phyloP scores from a whole-genome alignment of 768 basidiomycete genomes.

The Mycena vulgaris region DNA sequence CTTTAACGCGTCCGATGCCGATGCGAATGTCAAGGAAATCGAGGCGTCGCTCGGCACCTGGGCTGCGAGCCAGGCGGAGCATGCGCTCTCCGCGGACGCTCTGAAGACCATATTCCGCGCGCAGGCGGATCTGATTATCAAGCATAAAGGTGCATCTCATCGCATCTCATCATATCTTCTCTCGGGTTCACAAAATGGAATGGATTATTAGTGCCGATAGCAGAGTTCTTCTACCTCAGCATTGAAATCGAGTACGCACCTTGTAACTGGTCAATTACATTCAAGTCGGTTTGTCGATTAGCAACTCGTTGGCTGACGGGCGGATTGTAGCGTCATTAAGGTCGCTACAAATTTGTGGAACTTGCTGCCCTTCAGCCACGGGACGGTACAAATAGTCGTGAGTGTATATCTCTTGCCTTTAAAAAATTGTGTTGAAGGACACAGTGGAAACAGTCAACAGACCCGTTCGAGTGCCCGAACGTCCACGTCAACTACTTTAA shows the following conservation, averaged over 20 bases:
- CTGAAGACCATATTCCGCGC: conserved; percentile 58
- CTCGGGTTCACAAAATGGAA: too few relatives aligned
- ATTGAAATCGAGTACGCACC: neutral
- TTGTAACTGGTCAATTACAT: too few relatives aligned
- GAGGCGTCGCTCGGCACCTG: conserved; percentile 53
- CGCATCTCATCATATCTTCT: conserved; percentile 1
- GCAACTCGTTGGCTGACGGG: too few relatives aligned
- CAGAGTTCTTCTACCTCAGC: conserved; percentile 61
- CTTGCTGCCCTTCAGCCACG: conserved; percentile 69
- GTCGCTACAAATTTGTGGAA: conserved; percentile 65
- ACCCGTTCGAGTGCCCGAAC: conserved; percentile 64
- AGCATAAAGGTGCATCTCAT: conserved; percentile 56
- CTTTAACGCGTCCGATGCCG: conserved; percentile 50
- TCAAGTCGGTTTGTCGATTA: too few relatives aligned
- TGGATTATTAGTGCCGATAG: conserved; percentile 59
- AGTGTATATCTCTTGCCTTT: neutral
- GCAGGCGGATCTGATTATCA: conserved; percentile 62
- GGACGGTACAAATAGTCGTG: conserved; percentile 51
- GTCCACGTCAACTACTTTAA: conserved; percentile 68
- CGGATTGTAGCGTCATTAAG: conserved; percentile 45
- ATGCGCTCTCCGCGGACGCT: conserved; percentile 57
- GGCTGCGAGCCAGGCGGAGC: conserved; percentile 59
- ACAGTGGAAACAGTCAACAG: conserved; percentile 49
- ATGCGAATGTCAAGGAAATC: conserved; percentile 53
- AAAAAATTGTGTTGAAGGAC: neutral